Evolutionary conservation across 805 yeast genomes (phyloP), one percentile per base, ranked within the genome.

Genomic region (Limtongia smithiae): DNA sequence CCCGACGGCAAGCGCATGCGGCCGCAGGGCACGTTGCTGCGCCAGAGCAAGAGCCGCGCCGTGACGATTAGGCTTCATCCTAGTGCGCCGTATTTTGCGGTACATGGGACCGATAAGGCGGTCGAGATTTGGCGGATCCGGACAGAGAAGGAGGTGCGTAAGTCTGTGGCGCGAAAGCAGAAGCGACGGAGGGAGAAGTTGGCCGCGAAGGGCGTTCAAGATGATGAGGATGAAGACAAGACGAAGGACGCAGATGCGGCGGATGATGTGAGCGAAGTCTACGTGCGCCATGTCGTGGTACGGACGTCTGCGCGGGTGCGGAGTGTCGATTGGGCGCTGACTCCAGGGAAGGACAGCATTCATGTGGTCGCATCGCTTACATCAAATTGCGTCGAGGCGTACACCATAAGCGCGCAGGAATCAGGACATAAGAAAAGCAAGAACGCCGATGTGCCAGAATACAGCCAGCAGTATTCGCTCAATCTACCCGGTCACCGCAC

Each of bases 401-500:
- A 83, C 68, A 63, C 73, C 1, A 66, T 85, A 17, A 69, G 73
- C 15, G 54, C 80, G 9, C 86, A 83, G 46, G n/a, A n/a, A n/a
- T 72, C 74, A 32, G 68, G 63, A 8, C 60, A 61, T 24, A 64
- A 68, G 9, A 70, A 70, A 32, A 20, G 48, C 20, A 78, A 75
- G 20, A 60, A 75, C 8, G 55, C 67, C 0, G 61, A 70, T 3
- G 67, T 81, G 1, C 63, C 63, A 4, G 66, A 63, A 17, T 63
- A 60, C 41, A 31, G 50, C 18, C 42, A 76, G 56, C 68, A 73
- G 37, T 78, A 78, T 60, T 67, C 81, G 2, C 72, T 93, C 20
- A 96, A 89, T 42, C 67, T 80, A 36, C 76, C 78, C 45, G 99
- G 98, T 18, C 97, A 90, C 66, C 79, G 97, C 64, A 80, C 88